phyloP scores from a whole-genome alignment of 768 basidiomycete species.

The Macrolepiota albuminosa region DNA sequence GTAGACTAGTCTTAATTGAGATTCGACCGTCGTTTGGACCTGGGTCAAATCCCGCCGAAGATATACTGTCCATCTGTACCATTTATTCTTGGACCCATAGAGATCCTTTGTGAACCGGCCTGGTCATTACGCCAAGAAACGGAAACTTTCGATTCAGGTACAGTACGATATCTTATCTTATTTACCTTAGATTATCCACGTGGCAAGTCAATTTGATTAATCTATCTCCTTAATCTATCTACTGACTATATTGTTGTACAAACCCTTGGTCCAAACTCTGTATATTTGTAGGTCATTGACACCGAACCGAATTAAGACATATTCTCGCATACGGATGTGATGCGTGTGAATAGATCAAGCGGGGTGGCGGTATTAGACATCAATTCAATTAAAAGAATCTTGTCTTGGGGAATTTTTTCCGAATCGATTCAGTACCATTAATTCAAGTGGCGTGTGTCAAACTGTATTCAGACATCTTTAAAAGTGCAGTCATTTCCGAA shows the following conservation, averaged over 20 bases:
- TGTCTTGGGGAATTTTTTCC: background rate
- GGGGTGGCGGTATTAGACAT: background rate
- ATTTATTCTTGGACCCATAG: background rate
- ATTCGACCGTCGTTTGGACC: background rate
- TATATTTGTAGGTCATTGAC: background rate
- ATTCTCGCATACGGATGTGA: background rate
- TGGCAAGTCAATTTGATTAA: background rate
- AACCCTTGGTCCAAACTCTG: background rate
- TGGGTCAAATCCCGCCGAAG: no score
- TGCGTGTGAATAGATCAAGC: background rate
- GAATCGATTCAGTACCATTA: background rate
- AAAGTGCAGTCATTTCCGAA: background rate
- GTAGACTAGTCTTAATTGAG: background rate
- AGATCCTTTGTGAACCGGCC: background rate
- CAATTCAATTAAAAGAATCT: background rate
- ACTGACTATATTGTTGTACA: no score
- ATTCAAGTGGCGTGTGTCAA: background rate
- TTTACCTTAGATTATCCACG: background rate
- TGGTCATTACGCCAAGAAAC: no score
- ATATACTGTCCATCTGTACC: background rate
- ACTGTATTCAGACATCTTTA: background rate
- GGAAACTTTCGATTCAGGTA: background rate
- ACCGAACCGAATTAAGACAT: background rate
- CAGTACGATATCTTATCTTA: background rate
- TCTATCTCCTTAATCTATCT: background rate